Conservation (phyloP, 129 eudicot species). For the Flaveria brownii region DNA sequence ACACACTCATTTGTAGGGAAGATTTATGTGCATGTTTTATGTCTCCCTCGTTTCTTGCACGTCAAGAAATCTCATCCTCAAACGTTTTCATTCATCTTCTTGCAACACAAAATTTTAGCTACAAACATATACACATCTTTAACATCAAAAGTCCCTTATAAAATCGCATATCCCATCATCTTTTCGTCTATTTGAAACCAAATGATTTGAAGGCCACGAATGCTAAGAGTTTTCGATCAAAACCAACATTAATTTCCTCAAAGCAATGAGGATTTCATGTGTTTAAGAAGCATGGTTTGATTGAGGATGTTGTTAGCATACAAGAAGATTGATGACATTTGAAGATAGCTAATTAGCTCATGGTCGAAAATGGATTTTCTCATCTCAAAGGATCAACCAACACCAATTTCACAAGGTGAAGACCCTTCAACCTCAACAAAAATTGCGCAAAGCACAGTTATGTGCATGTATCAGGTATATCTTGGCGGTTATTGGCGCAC, state of each 20-base stretch:
- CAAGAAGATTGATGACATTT: neutral
- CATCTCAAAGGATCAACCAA: conserved; percentile 36
- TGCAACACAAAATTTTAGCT: conserved; percentile 13
- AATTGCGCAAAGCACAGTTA: conserved; percentile 56
- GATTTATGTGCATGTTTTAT: conserved; percentile 32
- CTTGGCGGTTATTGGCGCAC: conserved; percentile 83
- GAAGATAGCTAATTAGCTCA: conserved; percentile 21
- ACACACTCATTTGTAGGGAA: conserved; percentile 30
- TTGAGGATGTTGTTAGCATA: neutral
- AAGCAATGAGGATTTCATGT: conserved; percentile 12
- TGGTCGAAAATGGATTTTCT: conserved; percentile 39
- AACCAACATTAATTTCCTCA: neutral
- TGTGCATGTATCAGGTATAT: conserved; percentile 64
- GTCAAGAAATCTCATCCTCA: conserved; percentile 29
- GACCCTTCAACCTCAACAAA: conserved; percentile 56
- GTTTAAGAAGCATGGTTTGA: conserved; percentile 24
- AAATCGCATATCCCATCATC: neutral
- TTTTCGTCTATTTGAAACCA: neutral
- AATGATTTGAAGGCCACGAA: conserved; percentile 13
- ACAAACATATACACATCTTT: conserved; percentile 3
- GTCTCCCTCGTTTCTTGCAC: conserved; percentile 36
- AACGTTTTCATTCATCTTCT: conserved; percentile 24
- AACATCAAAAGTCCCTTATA: conserved; percentile 13
- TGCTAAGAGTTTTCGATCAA: conserved; percentile 20
- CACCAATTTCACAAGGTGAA: conserved; percentile 36